Base-by-base conservation (phyloP, 352 stramenopile genomes). In the Blastocystis sp. region DNA sequence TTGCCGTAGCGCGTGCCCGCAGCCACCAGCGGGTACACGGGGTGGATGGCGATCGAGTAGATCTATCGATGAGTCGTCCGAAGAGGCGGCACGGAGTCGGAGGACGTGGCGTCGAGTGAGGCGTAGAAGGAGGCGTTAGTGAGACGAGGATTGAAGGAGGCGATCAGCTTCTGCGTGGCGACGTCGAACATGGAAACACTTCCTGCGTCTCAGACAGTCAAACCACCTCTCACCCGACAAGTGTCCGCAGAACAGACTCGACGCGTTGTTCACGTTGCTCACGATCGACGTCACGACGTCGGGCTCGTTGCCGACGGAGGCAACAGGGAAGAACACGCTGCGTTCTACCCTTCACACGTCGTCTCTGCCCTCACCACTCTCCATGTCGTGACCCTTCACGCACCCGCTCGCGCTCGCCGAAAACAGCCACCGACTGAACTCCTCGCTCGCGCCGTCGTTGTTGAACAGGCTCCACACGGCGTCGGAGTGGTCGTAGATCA, bases 381-480 rank as follows among this genome's bases (percentile, higher is more conserved):
- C 74, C 74, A 85, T 9, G 50, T 85, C 74, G 45, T 63, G 13
- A n/a, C 50, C 33, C n/a, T 55, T 31, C 29, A 85, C 16, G 31
- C 31, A 70, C 24, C 74, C 74, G n/a, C 50, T 69, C 13, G 74
- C 74, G 31, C 41, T 67, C 16, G 74, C 74, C 35, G 74, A 85
- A 35, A 85, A 85, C 24, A 85, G 51, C 21, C 65, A 39, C 24
- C 37, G 60, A 3, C 33, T 10, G 12, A 19, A 41, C 3, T 37
- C 29, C n/a, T 33, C 51, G 4, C 24, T 33, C 29, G 74, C 74
- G 29, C 24, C 29, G 12, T 69, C 74, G 37, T 85, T 85, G 35
- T 69, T 85, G 60, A 85, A 85, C n/a, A 85, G 31, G 24, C 50
- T 29, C 74, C 74, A 85, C 3, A 85, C 74, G 13, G 74, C 74